phyloP scores from a whole-genome alignment of 768 basidiomycete species.

The Rhizopogon roseolus region DNA sequence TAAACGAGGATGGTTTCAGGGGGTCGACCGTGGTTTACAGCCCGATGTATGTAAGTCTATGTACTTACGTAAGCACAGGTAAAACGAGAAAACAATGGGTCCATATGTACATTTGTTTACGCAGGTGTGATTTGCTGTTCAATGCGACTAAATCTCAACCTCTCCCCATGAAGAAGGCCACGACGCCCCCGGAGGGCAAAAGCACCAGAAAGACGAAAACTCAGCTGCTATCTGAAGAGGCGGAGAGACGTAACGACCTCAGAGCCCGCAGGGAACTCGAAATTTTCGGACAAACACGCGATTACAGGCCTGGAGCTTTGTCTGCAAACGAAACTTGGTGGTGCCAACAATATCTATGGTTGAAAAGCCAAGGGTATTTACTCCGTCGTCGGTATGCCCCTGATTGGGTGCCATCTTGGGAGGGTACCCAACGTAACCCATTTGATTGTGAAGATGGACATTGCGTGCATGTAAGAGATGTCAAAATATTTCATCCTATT shows the following conservation, averaged over 20 bases:
- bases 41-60: too few relatives aligned
- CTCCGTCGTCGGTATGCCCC: constrained; percentile 28
- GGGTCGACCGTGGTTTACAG: too few relatives aligned
- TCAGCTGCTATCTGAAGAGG: not conserved
- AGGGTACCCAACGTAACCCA: not conserved
- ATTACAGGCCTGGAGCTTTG: not conserved
- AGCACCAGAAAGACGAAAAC: not conserved
- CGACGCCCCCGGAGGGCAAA: too few relatives aligned
- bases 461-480: not conserved
- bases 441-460: constrained; percentile 2
- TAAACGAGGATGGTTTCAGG: too few relatives aligned
- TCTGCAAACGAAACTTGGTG: constrained; percentile 5
- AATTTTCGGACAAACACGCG: not conserved
- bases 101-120: too few relatives aligned
- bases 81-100: too few relatives aligned
- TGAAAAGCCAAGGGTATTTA: constrained; percentile 23
- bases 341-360: constrained; percentile 23
- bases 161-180: too few relatives aligned
- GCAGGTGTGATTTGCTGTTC: too few relatives aligned
- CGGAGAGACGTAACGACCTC: not conserved
- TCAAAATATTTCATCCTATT: too few relatives aligned
- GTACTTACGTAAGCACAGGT: too few relatives aligned
- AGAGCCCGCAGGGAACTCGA: not conserved
- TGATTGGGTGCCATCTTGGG: constrained; percentile 32
- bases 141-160: too few relatives aligned